Conservation (phyloP, 495 filamentous ascomycete genomes). For the Penicillium lagena region DNA sequence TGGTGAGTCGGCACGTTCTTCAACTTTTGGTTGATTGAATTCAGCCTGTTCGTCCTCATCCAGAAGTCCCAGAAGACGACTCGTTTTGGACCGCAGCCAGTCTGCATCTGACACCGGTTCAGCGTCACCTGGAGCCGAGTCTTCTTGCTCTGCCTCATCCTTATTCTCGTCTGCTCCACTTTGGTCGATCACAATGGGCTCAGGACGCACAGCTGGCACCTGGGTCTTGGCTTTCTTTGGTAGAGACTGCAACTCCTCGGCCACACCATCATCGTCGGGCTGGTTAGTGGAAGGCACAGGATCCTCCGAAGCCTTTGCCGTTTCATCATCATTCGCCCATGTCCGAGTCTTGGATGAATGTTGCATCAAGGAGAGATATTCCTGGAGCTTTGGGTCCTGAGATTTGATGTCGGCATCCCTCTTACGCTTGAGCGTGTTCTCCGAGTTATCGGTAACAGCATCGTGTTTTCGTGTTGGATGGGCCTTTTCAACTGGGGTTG, state of each 20-base stretch:
- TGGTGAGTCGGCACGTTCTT: slow-evolving; percentile 7
- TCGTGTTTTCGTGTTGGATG: slow-evolving; percentile 29
- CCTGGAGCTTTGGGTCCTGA: slow-evolving; percentile 71
- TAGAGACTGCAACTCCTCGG: slow-evolving; percentile 36
- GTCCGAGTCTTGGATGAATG: slow-evolving; percentile 58
- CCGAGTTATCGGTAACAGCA: slow-evolving; percentile 17
- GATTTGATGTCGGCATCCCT: slow-evolving; percentile 38
- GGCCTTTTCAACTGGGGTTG: slow-evolving; percentile 25
- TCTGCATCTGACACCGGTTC: slow-evolving; percentile 59
- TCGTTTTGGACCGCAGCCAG: slow-evolving; percentile 92
- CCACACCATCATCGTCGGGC: slow-evolving; percentile 13
- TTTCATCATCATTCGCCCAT: slow-evolving; percentile 56
- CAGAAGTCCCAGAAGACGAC: slow-evolving; percentile 74
- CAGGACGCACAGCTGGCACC: slow-evolving; percentile 8
- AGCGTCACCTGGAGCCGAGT: slow-evolving; percentile 14
- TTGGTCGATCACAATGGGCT: slow-evolving; percentile 22
- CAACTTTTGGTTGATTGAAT: slow-evolving; percentile 17
- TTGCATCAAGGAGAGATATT: slow-evolving; percentile 82
- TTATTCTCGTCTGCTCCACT: slow-evolving; percentile 8
- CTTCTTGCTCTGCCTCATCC: slow-evolving; percentile 5
- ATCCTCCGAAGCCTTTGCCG: slow-evolving; percentile 25
- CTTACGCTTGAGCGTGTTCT: slow-evolving; percentile 50
- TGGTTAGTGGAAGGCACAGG: slow-evolving; percentile 15
- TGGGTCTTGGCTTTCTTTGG: slow-evolving; percentile 36
- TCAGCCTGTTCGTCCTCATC: slow-evolving; percentile 55